Percentiles rank a stretch among this genome's conserved stretches.
These are phyloP conservation scores for Saccharomycopsis sp. DNA, from an alignment of 805 yeast genomes.

Conservation along the genomic window DNA sequence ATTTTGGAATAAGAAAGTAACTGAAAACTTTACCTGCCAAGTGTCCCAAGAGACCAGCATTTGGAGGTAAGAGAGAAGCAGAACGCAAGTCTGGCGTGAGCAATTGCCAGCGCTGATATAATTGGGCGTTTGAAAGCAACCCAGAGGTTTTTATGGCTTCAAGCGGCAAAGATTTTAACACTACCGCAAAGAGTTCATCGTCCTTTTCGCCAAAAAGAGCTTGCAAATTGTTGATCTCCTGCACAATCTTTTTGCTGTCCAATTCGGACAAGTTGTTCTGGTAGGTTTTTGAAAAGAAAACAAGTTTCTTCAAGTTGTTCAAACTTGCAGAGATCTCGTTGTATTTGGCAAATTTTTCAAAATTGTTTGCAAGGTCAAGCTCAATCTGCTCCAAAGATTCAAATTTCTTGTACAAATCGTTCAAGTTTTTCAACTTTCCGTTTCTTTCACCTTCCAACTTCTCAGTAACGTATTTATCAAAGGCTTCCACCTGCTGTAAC, in stretches of 20 bases:
- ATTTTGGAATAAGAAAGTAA: slow-evolving; percentile 62
- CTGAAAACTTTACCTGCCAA: slow-evolving; percentile 72
- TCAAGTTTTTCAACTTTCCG: slow-evolving; percentile 65
- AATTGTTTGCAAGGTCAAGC: slow-evolving; percentile 33
- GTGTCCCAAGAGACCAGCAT: slow-evolving; percentile 93
- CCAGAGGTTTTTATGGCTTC: slow-evolving; percentile 38
- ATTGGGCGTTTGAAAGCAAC: slow-evolving; percentile 67
- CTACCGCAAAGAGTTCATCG: slow-evolving; percentile 39
- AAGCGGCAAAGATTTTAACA: slow-evolving; percentile 39
- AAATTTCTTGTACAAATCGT: slow-evolving; percentile 47
- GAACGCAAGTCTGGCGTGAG: slow-evolving; percentile 81
- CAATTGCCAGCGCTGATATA: slow-evolving; percentile 69
- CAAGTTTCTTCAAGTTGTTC: slow-evolving; percentile 20
- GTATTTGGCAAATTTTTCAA: slow-evolving; percentile 31
- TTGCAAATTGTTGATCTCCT: slow-evolving; percentile 51
- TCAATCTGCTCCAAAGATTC: slow-evolving; percentile 47
- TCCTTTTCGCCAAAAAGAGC: slow-evolving; percentile 37
- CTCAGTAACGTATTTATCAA: slow-evolving; percentile 47
- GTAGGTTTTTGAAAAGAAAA: slow-evolving; percentile 15
- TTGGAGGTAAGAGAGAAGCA: slow-evolving; percentile 84
- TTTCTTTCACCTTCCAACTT: slow-evolving; percentile 67
- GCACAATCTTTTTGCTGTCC: slow-evolving; percentile 49
- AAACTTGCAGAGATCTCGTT: slow-evolving; percentile 30
- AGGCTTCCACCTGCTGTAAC: slow-evolving; percentile 58
- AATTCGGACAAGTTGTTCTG: slow-evolving; percentile 22